Evolutionary conservation across 495 filamentous ascomycete species (phyloP).

Genomic region (Tuber borchii): DNA sequence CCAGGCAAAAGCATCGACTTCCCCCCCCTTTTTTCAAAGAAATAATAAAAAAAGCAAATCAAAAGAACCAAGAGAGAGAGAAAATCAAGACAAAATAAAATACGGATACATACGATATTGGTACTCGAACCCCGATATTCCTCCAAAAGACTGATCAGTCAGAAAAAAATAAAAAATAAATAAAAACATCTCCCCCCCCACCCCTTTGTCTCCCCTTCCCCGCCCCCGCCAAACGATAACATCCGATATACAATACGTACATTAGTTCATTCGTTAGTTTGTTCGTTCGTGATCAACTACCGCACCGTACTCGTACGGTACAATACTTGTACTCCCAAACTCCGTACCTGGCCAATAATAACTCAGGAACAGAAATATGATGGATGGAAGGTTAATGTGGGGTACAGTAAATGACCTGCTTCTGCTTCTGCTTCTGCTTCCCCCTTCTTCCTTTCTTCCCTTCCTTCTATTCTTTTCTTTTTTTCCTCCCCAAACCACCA

Average conservation of each 20-base stretch:
- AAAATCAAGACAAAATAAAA: background rate
- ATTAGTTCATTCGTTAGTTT: background rate
- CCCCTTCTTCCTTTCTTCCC: background rate
- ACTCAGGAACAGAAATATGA: background rate
- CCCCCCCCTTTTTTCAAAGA: background rate
- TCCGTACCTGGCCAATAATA: background rate
- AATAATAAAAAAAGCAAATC: background rate
- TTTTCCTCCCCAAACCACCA: background rate
- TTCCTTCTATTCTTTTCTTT: background rate
- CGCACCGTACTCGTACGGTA: background rate
- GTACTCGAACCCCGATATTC: background rate
- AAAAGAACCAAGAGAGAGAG: background rate
- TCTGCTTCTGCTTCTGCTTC: background rate
- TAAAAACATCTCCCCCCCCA: too few relatives aligned
- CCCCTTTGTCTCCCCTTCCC: background rate
- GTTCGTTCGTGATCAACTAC: conserved; percentile 1
- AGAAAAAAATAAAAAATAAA: background rate
- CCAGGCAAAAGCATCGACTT: background rate
- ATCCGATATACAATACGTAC: background rate
- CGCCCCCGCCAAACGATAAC: background rate
- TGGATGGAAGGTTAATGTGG: background rate
- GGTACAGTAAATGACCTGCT: conserved; percentile 2
- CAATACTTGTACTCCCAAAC: background rate
- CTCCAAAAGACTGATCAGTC: background rate
- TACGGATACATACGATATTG: background rate